Conservation (phyloP, 257 asterid species). For the Paraleonurus japonicus region DNA sequence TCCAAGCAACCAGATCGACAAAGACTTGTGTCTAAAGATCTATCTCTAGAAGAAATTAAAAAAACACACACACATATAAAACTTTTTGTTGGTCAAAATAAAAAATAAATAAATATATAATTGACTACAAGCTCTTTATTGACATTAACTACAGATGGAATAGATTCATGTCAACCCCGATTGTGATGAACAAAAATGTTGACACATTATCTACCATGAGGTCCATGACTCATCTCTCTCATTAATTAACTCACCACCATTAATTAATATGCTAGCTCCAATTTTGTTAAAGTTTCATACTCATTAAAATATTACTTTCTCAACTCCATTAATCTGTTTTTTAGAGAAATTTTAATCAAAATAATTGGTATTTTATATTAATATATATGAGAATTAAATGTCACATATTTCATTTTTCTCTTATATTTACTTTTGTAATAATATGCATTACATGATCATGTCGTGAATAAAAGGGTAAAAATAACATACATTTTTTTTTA, state of each 20-base stretch:
- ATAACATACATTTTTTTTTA: too few relatives aligned
- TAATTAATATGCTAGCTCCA: not conserved
- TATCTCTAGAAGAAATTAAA: not conserved
- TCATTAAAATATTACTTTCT: too few relatives aligned
- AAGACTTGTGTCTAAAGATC: constrained; percentile 22
- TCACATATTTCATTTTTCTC: too few relatives aligned
- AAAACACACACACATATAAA: not conserved
- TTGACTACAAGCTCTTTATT: constrained; percentile 24
- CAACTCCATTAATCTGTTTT: too few relatives aligned
- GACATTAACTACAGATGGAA: constrained; percentile 35
- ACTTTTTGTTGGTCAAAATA: constrained; percentile 24
- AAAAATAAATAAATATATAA: constrained; percentile 3
- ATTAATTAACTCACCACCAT: not conserved
- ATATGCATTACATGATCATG: too few relatives aligned
- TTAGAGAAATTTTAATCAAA: too few relatives aligned
- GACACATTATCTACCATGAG: constrained; percentile 28
- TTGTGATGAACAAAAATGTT: constrained; percentile 23
- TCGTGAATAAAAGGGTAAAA: too few relatives aligned
- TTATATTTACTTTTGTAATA: too few relatives aligned
- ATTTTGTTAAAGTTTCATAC: not conserved
- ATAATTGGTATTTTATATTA: too few relatives aligned
- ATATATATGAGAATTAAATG: too few relatives aligned
- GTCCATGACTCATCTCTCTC: constrained; percentile 1
- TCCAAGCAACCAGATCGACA: constrained; percentile 22
- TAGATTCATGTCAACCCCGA: constrained; percentile 33